phyloP scores from a whole-genome alignment of 805 yeast genomes.

The Cephaloascus fragrans region DNA sequence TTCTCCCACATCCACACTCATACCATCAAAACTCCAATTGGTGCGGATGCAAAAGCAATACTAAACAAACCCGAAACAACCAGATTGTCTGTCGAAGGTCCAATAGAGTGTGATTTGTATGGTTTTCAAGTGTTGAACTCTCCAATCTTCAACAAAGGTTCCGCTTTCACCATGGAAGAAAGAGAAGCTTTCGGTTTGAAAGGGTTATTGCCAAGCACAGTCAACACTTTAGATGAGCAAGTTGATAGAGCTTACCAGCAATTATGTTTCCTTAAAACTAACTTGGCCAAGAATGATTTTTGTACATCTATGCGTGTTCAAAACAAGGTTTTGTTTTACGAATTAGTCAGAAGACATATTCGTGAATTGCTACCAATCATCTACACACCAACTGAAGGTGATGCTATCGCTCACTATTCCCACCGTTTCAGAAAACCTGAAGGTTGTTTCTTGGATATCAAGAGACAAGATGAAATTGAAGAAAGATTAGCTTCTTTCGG shows the following conservation, averaged over 20 bases:
- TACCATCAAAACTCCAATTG: conserved; percentile 36
- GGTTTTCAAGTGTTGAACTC: conserved; percentile 33
- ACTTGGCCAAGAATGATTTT: conserved; percentile 36
- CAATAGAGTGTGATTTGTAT: conserved; percentile 32
- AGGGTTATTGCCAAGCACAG: conserved; percentile 29
- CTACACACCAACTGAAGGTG: conserved; percentile 39
- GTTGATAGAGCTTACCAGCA: conserved; percentile 35
- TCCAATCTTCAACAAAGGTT: conserved; percentile 34
- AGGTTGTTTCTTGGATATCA: conserved; percentile 34
- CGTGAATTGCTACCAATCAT: conserved; percentile 38
- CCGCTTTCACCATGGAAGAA: conserved; percentile 34
- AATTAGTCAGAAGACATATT: conserved; percentile 34
- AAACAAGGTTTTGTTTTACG: conserved; percentile 35
- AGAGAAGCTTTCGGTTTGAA: conserved; percentile 26
- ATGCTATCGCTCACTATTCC: conserved; percentile 34
- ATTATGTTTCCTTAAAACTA: conserved; percentile 31
- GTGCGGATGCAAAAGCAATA: conserved; percentile 32
- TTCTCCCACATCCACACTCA: conserved; percentile 22
- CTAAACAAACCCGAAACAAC: conserved; percentile 33
- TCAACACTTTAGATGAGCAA: conserved; percentile 33
- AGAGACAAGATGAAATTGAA: conserved; percentile 30
- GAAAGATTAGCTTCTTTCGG: conserved; percentile 28
- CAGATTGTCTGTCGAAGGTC: conserved; percentile 34
- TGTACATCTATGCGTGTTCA: conserved; percentile 36
- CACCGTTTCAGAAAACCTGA: conserved; percentile 36